These are phyloP conservation scores for Inonotus obliquus DNA, from an alignment of 1,284 basidiomycete genomes.

Conservation along the genomic window DNA sequence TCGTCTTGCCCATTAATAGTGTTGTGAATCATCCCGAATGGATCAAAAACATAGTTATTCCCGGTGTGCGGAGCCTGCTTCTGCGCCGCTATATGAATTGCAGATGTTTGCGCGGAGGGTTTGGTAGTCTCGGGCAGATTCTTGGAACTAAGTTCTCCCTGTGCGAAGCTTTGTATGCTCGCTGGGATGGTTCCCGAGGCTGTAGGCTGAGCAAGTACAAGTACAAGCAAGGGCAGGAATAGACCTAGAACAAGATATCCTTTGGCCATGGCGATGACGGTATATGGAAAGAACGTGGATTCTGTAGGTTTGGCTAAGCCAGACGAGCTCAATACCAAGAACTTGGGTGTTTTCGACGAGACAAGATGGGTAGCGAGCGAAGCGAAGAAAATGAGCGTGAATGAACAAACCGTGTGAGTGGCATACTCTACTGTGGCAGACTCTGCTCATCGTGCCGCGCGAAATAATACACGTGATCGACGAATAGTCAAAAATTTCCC, in stretches of 20 bases:
- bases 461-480: neutral
- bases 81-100: neutral
- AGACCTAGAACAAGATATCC: neutral
- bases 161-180: neutral
- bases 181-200: neutral
- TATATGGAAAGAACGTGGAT: neutral
- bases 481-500: neutral
- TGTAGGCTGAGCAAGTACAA: neutral
- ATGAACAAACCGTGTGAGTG: neutral
- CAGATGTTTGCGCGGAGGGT: neutral
- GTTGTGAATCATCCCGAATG: slow-evolving; percentile 11
- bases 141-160: neutral
- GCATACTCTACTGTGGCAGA: neutral
- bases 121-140: neutral
- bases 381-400: neutral
- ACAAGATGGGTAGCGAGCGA: too few species aligned
- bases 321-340: neutral
- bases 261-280: neutral
- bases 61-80: neutral
- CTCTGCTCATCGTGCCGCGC: neutral
- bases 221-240: neutral
- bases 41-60: slow-evolving; percentile 11
- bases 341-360: too few species aligned
- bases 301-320: neutral
- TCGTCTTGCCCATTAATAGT: neutral